Base-by-base conservation (phyloP, 768 basidiomycete genomes). In the Phylloporus sp. region DNA sequence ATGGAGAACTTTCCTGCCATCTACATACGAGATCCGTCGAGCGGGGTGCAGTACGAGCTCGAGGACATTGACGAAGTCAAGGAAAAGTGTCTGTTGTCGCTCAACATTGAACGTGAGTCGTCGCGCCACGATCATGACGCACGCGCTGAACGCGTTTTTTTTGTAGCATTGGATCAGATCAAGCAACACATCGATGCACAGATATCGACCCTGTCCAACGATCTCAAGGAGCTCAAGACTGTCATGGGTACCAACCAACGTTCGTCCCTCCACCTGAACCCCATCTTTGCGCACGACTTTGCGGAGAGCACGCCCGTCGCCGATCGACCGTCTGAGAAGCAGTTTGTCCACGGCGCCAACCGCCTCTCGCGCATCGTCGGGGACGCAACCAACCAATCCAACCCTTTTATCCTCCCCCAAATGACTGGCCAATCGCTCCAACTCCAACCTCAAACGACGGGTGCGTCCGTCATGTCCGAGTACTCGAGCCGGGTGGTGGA, bases 131-230 rank as follows among this genome's bases (percentile, higher is more conserved):
- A n/a, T 21, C 51, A 27, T 46, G 21, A 44, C 29, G 52, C 10
- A 17, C 45, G 33, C 45, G 33, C 46, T 54, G 42, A 59, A 31
- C 38, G 22, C 32, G 7, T 18, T 24, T 43, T 24, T 43, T 49
- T 45, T 49, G 17, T 57, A 99, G 95, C 92, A 20, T 82, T 98
- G 44, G 94, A 99, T 67, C 95, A 98, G 64, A 95, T 99, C 66
- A 97, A 95, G 64, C 92, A 97, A 60, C 95, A 99, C 63, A 94
- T 99, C 55, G 95, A 99, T 60, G 60, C 81, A 3, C 93, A 95
- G 58, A 94, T 99, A 51, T 82, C 88, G 0, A 72, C 71, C 0
- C 71, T 99, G 15, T 82, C 90, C 24, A 84, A 86, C 53, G 93
- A 98, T 49, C 79, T 97, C 67, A 91, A 92, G 55, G 94, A 98